Evolutionary conservation across 73 alveolate species (phyloP), one percentile per base, ranked within the genome.

Genomic region (Stentor roeselii): DNA sequence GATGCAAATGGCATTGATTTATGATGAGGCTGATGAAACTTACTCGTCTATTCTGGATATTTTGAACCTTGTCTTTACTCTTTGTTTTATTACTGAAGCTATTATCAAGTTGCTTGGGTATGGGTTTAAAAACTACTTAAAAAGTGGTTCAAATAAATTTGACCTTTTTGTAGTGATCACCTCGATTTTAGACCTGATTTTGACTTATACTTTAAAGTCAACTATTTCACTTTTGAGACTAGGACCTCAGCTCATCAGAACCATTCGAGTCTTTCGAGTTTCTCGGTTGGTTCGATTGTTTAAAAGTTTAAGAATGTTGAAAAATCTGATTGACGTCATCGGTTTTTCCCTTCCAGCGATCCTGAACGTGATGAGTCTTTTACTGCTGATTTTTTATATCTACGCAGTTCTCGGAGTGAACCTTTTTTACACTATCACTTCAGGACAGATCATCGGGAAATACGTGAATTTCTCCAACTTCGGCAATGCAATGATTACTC

Each of bases 381-480:
- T 97, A 86, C 80, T 97, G 86, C 86, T 97, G 39, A 85, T 96
- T n/a, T 92, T 91, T 87, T 97, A 95, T 76, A 94, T 96, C 78
- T 96, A 89, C 87, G 95, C 99, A 39, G 90, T 96, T 59, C 88
- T 96, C 31, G 99, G 99, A 2, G 96, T 95, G 40, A 93, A 89
- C 87, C 75, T 96, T 27, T 97, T 93, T 93, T 86, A 85, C 37
- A 67, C 84, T 60, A 85, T 80, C 36, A 92, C 76, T 35, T 61
- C 41, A 14, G 93, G 93, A 41, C 75, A 85, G 60, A 86, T 80
- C 50, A 83, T 91, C 34, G 88, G 87, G 78, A 90, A 84, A 37
- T 94, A 86, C 77, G 86, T 76, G 80, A 95, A 95, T 85, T 95
- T 96, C 83, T 75, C 78, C 30, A 93, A 93, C 60, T 96, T 96